Evolutionary conservation across 1,284 basidiomycete species (phyloP), one percentile per base, ranked within the genome.

Genomic region (Cerioporus squamosus): DNA sequence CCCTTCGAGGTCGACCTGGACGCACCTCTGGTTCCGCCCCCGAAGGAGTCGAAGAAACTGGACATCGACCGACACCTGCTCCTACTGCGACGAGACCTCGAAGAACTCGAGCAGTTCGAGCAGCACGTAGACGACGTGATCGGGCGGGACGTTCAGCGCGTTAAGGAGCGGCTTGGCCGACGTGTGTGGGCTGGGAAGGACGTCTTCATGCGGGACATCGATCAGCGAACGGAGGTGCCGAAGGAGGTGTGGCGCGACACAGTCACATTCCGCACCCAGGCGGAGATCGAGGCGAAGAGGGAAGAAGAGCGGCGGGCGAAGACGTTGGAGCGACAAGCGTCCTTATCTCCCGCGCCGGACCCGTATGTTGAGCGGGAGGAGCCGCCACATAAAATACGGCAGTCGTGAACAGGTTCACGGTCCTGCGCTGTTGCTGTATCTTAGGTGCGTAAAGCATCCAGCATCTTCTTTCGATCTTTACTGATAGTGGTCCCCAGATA

Each of bases 141-240:
- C 10, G 78, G 74, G 6, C 82, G 87, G n/a, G 81, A 76, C 22
- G 74, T 75, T 2, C 81, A 86, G 59, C 81, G 88, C 23, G 55
- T 83, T 18, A 90, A 90, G 72, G 89, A 92, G 72, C 78, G 81
- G 29, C 73, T 91, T 14, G 88, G 87, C 3, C 81, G 90, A 15
- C 82, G 90, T 18, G 82, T 92, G 3, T 91, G 88, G 88, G 68
- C 60, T 8, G 77, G 71, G 29, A 84, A 83, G 69, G 75, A 84
- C 55, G 64, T 91, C 3, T 92, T 80, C 64, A 50, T 91, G 46
- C 70, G 68, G 22, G 66, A 70, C 18, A 61, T 64, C n/a, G 54
- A 51, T 4, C 10, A 50, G 17, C 78, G 81, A 24, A 57, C 68
- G 10, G 36, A 58, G 10, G 57, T 81, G 22, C 61, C 69, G 20